Base-by-base conservation (phyloP, 2,329 filamentous ascomycete species). In the Aspergillus versicolor region DNA sequence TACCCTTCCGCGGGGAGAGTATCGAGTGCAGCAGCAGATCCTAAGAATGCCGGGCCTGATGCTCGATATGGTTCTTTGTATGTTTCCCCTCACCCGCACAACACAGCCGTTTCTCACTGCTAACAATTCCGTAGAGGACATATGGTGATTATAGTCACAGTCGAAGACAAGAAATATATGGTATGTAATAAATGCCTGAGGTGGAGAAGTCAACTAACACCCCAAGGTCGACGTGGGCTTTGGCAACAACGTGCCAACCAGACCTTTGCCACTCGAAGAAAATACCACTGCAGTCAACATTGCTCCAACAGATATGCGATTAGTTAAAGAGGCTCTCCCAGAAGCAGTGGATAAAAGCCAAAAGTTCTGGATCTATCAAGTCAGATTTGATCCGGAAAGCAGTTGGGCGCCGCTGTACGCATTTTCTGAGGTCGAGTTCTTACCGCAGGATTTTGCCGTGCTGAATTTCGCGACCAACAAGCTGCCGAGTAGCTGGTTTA, bases 351-450 rank as follows among this genome's bases (percentile, higher is more conserved):
- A 77, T 45, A 70, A 74, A 32, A 65, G 57, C 24, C 76, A 78
- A 34, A 81, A 80, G 57, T 70, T 83, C 55, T 89, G 86, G 87
- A 79, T 88, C 56, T 88, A 87, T 66, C 81, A 88, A 70, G 82
- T 83, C 61, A 79, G 82, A 27, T 79, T 83, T 59, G 70, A 73
- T 4, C 43, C 67, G 0, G 73, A 79, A 0, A 74, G 72, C 46
- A 75, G 77, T 2, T 92, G 87, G 84, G 75, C 80, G 21, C 75
- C 82, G 1, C 82, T 79, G 47, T 90, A 90, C 69, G 83, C 81
- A 59, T 92, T 91, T 69, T 80, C 81, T 2, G 84, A 88, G 59
- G 75, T 81, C 15, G 87, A 89, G 70, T 89, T 88, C 69, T 68
- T 84, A 34, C 80, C 79, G 4, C 70, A 75, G 43, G 87, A 90